Conservation (phyloP, 768 basidiomycete species). For the Amanita pallidorosea region DNA sequence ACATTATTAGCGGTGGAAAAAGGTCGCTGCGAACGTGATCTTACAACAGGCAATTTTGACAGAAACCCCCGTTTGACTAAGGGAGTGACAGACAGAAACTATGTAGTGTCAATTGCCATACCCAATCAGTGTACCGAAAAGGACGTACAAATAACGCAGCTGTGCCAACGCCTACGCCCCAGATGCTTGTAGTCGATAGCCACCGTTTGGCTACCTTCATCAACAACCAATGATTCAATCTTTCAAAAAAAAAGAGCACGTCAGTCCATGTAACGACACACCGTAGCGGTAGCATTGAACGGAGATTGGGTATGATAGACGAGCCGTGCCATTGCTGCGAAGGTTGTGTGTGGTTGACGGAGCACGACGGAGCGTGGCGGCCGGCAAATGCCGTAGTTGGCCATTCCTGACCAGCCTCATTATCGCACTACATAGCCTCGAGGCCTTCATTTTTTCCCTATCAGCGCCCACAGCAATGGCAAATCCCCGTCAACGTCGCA, state of each 20-base stretch:
- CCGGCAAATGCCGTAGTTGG: neutral
- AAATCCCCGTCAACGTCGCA: slow-evolving; percentile 89
- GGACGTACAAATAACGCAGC: slow-evolving; percentile 55
- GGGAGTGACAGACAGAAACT: slow-evolving; percentile 81
- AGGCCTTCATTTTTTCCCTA: neutral
- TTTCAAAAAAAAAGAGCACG: neutral
- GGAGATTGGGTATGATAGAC: slow-evolving; percentile 28
- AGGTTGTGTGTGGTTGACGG: neutral
- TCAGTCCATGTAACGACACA: slow-evolving; percentile 14
- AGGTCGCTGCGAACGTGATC: slow-evolving; percentile 13
- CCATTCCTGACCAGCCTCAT: neutral
- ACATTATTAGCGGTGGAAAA: neutral
- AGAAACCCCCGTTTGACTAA: slow-evolving; percentile 69
- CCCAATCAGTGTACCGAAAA: neutral
- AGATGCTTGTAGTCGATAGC: slow-evolving; percentile 50
- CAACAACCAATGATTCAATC: slow-evolving; percentile 7
- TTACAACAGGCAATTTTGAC: slow-evolving; percentile 63
- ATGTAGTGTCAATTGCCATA: neutral
- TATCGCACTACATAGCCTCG: neutral
- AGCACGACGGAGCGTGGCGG: neutral
- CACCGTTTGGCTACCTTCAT: slow-evolving; percentile 43
- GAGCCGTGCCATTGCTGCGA: slow-evolving; percentile 30
- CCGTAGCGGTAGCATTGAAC: slow-evolving; percentile 23
- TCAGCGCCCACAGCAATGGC: slow-evolving; percentile 45
- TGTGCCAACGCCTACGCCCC: slow-evolving; percentile 63